These are phyloP conservation scores for Chenopodium formosanum DNA, from an alignment of 148 eudicot genomes.

Conservation along the genomic window DNA sequence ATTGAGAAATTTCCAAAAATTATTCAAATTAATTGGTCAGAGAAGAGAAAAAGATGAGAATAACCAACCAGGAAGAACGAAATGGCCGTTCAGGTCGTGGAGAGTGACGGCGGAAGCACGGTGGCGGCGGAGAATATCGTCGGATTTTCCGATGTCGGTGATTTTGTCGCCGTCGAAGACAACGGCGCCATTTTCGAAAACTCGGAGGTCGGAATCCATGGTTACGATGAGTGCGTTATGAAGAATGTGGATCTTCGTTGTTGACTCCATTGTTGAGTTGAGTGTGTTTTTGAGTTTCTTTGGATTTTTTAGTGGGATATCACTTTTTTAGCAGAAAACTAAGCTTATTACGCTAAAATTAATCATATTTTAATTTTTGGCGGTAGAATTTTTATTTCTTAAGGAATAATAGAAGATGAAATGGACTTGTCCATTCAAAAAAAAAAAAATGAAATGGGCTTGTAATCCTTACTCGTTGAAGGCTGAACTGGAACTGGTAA, in stretches of 20 bases:
- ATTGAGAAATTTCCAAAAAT: not conserved
- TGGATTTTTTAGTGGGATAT: not conserved
- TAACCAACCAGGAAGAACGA: conserved; percentile 58
- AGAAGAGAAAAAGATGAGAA: not conserved
- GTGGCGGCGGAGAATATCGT: conserved; percentile 42
- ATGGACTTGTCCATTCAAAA: too few species aligned
- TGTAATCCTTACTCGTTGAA: too few species aligned
- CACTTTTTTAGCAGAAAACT: not conserved
- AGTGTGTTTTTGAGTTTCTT: not conserved
- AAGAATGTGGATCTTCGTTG: conserved; percentile 20
- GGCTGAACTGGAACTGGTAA: too few species aligned
- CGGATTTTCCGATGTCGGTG: conserved; percentile 58
- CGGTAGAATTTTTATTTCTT: too few species aligned
- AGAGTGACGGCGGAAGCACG: conserved; percentile 28
- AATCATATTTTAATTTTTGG: too few species aligned
- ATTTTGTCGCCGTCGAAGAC: conserved; percentile 52
- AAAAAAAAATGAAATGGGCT: too few species aligned
- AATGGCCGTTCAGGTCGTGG: conserved; percentile 48
- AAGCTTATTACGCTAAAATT: too few species aligned
- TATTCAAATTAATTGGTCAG: not conserved
- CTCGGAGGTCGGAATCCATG: conserved; percentile 58
- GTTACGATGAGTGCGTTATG: conserved; percentile 68
- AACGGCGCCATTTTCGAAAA: conserved; percentile 61
- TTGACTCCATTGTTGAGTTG: conserved; percentile 2
- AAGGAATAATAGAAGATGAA: too few species aligned